Evolutionary conservation across 805 yeast genomes (phyloP), one percentile per base, ranked within the genome.

Genomic region (Candida methanosorbosa): DNA sequence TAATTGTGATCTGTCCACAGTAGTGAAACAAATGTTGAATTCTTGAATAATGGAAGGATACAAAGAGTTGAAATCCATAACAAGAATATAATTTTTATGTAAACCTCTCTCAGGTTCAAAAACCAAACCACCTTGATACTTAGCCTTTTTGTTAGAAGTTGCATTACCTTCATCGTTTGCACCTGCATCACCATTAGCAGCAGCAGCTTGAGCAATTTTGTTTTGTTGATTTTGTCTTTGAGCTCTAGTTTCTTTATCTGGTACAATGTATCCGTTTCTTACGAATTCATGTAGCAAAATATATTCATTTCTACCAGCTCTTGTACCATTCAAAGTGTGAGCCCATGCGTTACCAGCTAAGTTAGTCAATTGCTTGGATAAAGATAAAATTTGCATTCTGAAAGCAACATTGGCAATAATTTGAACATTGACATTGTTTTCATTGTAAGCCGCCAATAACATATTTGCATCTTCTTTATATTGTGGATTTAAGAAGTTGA

Each of bases 281-380:
- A 78, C 69, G 57, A 92, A 92, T 60, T 92, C 97, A 56, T 92
- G 98, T 36, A 92, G 62, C 57, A 92, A 65, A 69, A 92, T 84
- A 54, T 64, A 92, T 57, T 92, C 97, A 59, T 90, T 90, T 62
- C 98, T 74, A 48, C 95, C 97, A 9, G 95, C 94, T 49, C 98
- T 72, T 0, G 97, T 86, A 59, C 98, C 98, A 34, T 86, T 79
- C 33, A 92, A 66, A 1, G 98, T 92, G 42, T 85, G 87, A 2
- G 94, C 73, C 98, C 98, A 92, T 0, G 96, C 90, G 56, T 92
- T 92, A 48, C 98, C 98, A 1, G 97, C 97, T 41, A 92, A 66
- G 44, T 81, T 82, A 2, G 98, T 92, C 49, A 92, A 66, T 51
- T 88, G 95, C 47, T 85, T 85, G 0, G 97, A 83, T 35, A 92